Conservation (phyloP, 768 basidiomycete species). For the Trametes villosa region DNA sequence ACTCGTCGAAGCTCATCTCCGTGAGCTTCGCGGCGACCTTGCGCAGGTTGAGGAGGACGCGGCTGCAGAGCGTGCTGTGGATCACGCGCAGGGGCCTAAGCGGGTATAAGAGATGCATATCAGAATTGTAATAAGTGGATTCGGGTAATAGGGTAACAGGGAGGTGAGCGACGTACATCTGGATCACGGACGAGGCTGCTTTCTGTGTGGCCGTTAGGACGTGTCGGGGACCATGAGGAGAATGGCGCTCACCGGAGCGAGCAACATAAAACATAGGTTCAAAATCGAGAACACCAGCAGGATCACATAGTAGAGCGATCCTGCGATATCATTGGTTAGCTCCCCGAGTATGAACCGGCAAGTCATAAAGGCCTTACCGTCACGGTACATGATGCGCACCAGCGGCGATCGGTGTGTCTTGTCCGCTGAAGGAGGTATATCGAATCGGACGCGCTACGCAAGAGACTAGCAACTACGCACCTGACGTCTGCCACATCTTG, state of each 20-base stretch:
- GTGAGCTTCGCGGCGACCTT: slow-evolving; percentile 2
- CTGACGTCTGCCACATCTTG: slow-evolving; percentile 3
- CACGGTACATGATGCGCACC: slow-evolving; percentile 15
- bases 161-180: not conserved
- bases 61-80: slow-evolving; percentile 5
- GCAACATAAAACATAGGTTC: slow-evolving; percentile 10
- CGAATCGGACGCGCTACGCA: not conserved
- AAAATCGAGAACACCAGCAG: slow-evolving; percentile 4
- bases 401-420: not conserved
- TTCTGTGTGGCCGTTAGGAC: not conserved
- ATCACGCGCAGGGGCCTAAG: slow-evolving; percentile 4
- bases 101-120: not conserved
- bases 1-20: not conserved
- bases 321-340: not conserved
- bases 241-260: not conserved
- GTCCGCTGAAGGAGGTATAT: no score
- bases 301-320: slow-evolving; percentile 11
- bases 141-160: not conserved
- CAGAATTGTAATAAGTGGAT: not conserved
- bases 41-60: slow-evolving; percentile 10
- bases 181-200: not conserved
- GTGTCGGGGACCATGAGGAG: not conserved
- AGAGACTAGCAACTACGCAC: not conserved
- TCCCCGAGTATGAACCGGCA: not conserved
- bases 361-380: not conserved